Base-by-base conservation (phyloP, 805 yeast genomes). In the Wickerhamomyces pijperi region DNA sequence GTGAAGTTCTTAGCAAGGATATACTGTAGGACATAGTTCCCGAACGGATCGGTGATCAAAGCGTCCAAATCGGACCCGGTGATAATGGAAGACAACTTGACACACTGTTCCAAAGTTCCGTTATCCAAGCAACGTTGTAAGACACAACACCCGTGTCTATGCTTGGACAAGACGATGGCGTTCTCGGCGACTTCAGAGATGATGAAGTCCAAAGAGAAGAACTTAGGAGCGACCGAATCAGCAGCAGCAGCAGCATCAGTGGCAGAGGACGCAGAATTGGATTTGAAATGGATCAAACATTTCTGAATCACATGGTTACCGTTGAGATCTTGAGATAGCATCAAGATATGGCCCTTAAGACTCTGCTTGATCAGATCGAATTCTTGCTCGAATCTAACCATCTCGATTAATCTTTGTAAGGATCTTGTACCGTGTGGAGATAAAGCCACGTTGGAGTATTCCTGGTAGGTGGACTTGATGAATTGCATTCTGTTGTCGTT, bases 371-470 rank as follows among this genome's bases (percentile, higher is more conserved):
- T 63, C 39, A 85, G 64, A 28, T 66, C 58, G 20, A 82, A 75
- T 60, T 90, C 97, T 49, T 82, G 79, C 16, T 72, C 74, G 9
- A 83, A 72, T 17, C 71, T 60, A 37, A 86, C 70, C 48, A 86
- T 82, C 55, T 92, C 97, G 38, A 92, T 86, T 46, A 88, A 67
- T 58, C 85, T 88, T 58, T 92, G 98, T 44, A 92, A 65, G 2
- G 97, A 96, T 48, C 98, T 72, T 1, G 97, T 92, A 12, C 98
- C 98, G 58, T 92, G 97, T 25, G 95, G 94, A 53, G 88, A 88
- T 43, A 84, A 66, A 0, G 97, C 94, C 46, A 92, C 82, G 33
- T 80, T 66, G 33, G 83, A 78, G 52, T 88, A 72, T 33, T 77
- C 78, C 2, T 82, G 74, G 3, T 87, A 70, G 5, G 94, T 85